Conservation (phyloP, 164 flowering plant species). For the Annona squamosa region DNA sequence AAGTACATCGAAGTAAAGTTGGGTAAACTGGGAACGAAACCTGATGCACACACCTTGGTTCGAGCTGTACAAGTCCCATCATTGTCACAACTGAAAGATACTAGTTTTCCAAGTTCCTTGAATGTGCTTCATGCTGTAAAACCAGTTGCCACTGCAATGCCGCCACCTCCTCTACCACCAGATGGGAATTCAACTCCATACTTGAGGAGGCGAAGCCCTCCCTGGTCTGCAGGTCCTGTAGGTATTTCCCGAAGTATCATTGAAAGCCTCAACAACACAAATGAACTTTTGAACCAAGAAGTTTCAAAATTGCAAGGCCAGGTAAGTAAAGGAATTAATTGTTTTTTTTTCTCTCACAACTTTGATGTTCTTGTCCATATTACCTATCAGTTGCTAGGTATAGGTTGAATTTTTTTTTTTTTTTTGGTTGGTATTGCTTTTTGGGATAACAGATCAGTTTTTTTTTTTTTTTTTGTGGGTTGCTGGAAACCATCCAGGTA, state of each 20-base stretch:
- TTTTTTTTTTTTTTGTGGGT: background rate
- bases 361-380: background rate
- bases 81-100: slow-evolving; percentile 45
- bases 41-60: slow-evolving; percentile 32
- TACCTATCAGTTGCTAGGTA: background rate
- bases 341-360: background rate
- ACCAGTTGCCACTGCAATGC: slow-evolving; percentile 28
- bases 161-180: slow-evolving; percentile 19
- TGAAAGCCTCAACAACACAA: slow-evolving; percentile 65
- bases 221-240: slow-evolving; percentile 48
- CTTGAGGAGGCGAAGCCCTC: slow-evolving; percentile 71
- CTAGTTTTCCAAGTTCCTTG: slow-evolving; percentile 52
- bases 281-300: slow-evolving; percentile 69
- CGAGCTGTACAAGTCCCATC: slow-evolving; percentile 54
- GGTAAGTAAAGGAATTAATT: slow-evolving; percentile 24
- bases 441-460: background rate
- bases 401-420: background rate
- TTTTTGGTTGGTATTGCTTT: background rate
- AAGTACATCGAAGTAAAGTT: slow-evolving; percentile 42
- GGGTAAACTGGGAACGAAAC: slow-evolving; percentile 24
- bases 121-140: slow-evolving; percentile 40
- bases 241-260: slow-evolving; percentile 51
- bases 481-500: slow-evolving; percentile 30
- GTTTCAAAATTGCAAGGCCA: slow-evolving; percentile 54
- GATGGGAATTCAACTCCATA: slow-evolving; percentile 51